Base-by-base conservation (phyloP, 1,284 basidiomycete genomes). In the Rhodotorula sp. region DNA sequence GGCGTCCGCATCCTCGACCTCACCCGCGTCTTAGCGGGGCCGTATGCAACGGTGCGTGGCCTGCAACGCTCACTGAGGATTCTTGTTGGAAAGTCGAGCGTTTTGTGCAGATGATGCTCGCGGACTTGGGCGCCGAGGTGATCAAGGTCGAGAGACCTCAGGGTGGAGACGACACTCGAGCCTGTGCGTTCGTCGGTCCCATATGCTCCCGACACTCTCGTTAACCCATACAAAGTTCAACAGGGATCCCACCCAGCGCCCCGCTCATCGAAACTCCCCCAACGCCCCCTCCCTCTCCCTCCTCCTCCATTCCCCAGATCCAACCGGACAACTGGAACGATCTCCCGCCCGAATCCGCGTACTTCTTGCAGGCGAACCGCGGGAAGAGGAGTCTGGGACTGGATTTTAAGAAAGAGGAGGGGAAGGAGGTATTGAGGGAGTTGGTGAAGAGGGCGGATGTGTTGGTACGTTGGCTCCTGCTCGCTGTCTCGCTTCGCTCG, bases 291-390 rank as follows among this genome's bases (percentile, higher is more conserved):
- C 85, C 86, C 11, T 90, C 91, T 4, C 87, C 89, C 30, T 77
- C 86, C 27, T 44, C 39, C 77, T 82, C 7, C 58, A 56, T 20
- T 71, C 48, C 71, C 59, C 20, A 74, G 62, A 36, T 72, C 79
- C 32, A 85, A 1, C 79, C 84, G 11, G 87, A 92, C 77, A 78
- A 79, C 59, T 81, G 80, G 80, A 73, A 72, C 34, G 71, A 74
- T 20, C 84, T 93, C 0, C 92, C 93, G 7, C 86, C 92, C 15
- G 94, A 97, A 80, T 91, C 91, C 5, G 92, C 94, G 0, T 98
- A 98, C 80, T 98, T 96, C 78, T 85, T 98, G 22, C 86, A 89
- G 3, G 88, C 87, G 2, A 98, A 98, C 80, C 84, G 94, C 6
- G 70, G 70, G 19, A 71, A 76, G 51, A 57, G 70, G 11, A 77